Evolutionary conservation across 495 filamentous ascomycete genomes (phyloP).

Genomic region (Neurospora discreta): DNA sequence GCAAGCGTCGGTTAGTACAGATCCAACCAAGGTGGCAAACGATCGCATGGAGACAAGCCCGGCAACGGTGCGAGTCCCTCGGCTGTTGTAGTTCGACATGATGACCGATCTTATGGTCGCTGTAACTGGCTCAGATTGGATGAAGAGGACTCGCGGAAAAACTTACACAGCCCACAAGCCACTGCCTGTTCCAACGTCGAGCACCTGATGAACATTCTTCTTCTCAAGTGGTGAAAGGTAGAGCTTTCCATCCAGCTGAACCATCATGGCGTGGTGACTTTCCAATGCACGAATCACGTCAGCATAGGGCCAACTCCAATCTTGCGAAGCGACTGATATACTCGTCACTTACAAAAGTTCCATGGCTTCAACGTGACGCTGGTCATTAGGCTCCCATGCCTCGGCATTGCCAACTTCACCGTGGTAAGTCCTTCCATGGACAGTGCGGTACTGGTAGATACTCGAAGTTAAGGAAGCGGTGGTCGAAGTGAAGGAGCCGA

Average conservation of each 20-base stretch:
- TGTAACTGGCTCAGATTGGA: neutral
- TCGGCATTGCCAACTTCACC: constrained; percentile 4
- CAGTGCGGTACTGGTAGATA: neutral
- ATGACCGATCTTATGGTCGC: neutral
- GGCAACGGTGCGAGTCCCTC: neutral
- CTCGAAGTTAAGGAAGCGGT: neutral
- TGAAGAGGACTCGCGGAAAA: neutral
- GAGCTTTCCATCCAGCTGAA: constrained; percentile 39
- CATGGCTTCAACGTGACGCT: constrained; percentile 11
- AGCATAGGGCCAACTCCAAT: neutral
- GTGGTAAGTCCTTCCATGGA: constrained; percentile 19
- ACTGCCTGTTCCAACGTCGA: constrained; percentile 29
- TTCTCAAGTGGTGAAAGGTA: constrained; percentile 41
- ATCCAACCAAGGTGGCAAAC: neutral
- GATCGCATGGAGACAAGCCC: neutral
- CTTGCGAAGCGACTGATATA: neutral
- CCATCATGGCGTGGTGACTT: constrained; percentile 21
- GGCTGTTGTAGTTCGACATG: neutral
- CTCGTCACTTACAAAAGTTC: constrained; percentile 8
- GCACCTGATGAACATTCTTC: constrained; percentile 24
- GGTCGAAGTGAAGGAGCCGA: neutral
- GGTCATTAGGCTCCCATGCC: constrained; percentile 16
- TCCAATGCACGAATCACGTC: neutral
- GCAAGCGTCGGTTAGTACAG: neutral
- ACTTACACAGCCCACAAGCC: constrained; percentile 29